Evolutionary conservation across 2,329 filamentous ascomycete species (phyloP).

Genomic region (Coleophoma cylindrospora): DNA sequence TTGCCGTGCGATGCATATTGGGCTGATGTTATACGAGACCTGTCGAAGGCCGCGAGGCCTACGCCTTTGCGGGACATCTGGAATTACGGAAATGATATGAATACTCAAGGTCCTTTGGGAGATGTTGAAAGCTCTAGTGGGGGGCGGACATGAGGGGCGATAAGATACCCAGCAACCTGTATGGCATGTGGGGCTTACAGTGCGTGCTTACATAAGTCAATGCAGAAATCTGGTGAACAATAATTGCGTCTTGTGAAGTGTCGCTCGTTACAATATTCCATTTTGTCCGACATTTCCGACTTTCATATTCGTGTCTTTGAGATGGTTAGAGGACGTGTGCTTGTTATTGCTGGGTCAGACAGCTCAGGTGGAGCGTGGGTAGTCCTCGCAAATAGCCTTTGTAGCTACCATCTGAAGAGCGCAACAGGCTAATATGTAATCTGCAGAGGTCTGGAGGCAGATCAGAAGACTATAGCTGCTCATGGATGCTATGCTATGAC

Average conservation of each 20-base stretch:
- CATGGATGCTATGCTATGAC: slow-evolving; percentile 97
- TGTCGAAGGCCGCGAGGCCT: slow-evolving; percentile 85
- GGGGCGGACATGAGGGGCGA: not conserved
- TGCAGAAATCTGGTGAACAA: too few relatives aligned
- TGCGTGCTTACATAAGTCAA: too few relatives aligned
- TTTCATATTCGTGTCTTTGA: too few relatives aligned
- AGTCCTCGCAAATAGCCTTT: slow-evolving; percentile 7
- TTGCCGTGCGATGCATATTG: slow-evolving; percentile 90
- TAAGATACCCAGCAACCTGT: not conserved
- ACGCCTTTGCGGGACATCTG: slow-evolving; percentile 74
- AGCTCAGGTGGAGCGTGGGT: slow-evolving; percentile 72
- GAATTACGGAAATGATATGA: not conserved
- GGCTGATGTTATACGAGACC: slow-evolving; percentile 75
- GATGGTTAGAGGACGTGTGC: slow-evolving; percentile 42
- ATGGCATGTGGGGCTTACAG: too few relatives aligned
- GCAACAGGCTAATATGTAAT: not conserved
- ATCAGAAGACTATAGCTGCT: slow-evolving; percentile 89
- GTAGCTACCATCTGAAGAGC: not conserved
- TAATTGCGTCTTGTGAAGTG: too few relatives aligned
- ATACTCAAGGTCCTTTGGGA: not conserved
- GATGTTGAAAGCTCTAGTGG: too few relatives aligned
- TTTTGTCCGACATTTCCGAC: too few relatives aligned
- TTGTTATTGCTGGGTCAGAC: slow-evolving; percentile 70
- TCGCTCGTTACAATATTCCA: too few relatives aligned
- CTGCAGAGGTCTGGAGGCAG: slow-evolving; percentile 81